These are phyloP conservation scores for Aurinia saxatilis DNA, from an alignment of 345 rosid species.

Conservation along the genomic window DNA sequence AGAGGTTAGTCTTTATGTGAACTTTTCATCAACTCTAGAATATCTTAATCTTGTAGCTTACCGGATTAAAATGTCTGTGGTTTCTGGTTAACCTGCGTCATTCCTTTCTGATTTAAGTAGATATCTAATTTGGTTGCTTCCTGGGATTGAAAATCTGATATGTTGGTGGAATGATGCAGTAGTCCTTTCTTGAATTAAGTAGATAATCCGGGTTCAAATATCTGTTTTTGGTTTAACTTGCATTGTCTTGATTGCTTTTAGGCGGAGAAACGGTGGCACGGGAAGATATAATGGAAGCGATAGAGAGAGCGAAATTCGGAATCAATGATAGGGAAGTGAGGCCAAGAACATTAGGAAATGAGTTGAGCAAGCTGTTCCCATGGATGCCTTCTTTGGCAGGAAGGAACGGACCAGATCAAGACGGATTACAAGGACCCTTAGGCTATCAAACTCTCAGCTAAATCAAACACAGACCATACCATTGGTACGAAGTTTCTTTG, in stretches of 20 bases:
- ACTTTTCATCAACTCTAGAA: not conserved
- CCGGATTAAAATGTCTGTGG: not conserved
- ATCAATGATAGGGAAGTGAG: constrained; percentile 54
- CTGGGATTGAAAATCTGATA: not conserved
- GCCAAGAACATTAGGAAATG: constrained; percentile 53
- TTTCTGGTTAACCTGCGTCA: not conserved
- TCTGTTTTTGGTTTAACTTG: not conserved
- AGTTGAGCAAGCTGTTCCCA: constrained; percentile 75
- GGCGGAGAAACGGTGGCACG: constrained; percentile 67
- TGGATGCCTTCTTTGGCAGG: constrained; percentile 84
- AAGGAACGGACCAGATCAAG: constrained; percentile 46
- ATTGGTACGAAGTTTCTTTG: not conserved
- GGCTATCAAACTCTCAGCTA: constrained; percentile 82
- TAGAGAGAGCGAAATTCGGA: constrained; percentile 93
- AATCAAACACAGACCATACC: constrained; percentile 1
- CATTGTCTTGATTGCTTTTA: constrained; percentile 24
- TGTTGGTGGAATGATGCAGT: no score
- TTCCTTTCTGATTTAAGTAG: no score
- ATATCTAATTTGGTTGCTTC: not conserved
- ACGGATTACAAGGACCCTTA: constrained; percentile 62
- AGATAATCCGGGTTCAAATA: no score
- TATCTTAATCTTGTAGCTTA: not conserved
- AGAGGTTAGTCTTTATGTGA: constrained; percentile 46
- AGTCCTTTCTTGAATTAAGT: no score
- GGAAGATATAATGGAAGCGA: constrained; percentile 95